These are phyloP conservation scores for Penicillium crystallinum DNA, from an alignment of 495 filamentous ascomycete species.

Conservation along the genomic window DNA sequence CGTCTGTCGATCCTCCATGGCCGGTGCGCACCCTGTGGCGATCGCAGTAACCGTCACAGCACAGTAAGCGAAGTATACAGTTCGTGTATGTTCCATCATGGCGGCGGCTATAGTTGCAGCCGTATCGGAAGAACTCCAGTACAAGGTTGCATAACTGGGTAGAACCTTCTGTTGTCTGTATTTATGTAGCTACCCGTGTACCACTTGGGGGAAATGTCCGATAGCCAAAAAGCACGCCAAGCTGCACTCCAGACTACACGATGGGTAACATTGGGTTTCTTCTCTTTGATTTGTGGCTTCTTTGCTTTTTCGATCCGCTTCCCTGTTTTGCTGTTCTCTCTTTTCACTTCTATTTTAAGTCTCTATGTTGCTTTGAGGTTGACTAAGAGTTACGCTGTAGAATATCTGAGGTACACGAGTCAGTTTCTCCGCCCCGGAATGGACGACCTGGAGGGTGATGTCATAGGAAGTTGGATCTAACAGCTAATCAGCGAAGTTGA, in stretches of 20 bases:
- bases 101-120: neutral
- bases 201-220: constrained; percentile 5
- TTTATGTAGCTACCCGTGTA: constrained; percentile 5
- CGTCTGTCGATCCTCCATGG: constrained; percentile 9
- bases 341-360: neutral
- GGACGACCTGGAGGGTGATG: constrained; percentile 8
- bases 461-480: too few relatives aligned
- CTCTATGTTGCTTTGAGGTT: neutral
- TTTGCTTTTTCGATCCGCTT: neutral
- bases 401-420: constrained; percentile 16
- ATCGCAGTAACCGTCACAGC: constrained; percentile 1
- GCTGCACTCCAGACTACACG: neutral
- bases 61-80: neutral
- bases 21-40: constrained; percentile 12
- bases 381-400: constrained; percentile 7
- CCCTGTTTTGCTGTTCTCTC: neutral
- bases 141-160: constrained; percentile 10
- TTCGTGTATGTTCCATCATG: neutral
- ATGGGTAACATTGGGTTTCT: neutral
- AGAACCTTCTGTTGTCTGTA: neutral
- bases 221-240: neutral
- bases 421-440: constrained; percentile 2
- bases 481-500: too few relatives aligned
- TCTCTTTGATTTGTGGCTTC: neutral
- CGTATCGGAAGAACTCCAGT: constrained; percentile 16